These are phyloP conservation scores for Pyrenopolyporus hunteri DNA, from an alignment of 495 filamentous ascomycete genomes.

Conservation along the genomic window DNA sequence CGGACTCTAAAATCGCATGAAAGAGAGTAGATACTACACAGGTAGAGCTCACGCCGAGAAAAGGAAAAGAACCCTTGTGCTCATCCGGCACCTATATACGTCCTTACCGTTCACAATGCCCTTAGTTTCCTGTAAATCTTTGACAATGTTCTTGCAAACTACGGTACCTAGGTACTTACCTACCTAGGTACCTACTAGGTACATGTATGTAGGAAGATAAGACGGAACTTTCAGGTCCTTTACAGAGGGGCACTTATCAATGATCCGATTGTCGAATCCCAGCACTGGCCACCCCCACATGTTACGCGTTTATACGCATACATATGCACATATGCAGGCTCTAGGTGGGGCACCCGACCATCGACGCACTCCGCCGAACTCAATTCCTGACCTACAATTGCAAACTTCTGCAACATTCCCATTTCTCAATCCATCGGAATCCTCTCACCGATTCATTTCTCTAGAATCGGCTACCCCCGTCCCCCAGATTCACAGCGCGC, in stretches of 20 bases:
- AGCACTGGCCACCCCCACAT: constrained; percentile 22
- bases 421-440: background rate
- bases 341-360: constrained; percentile 18
- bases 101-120: too few species aligned
- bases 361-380: background rate
- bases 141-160: too few species aligned
- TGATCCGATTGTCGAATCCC: constrained; percentile 20
- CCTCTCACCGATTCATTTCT: background rate
- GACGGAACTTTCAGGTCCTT: background rate
- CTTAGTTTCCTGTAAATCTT: too few species aligned
- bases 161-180: too few species aligned
- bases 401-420: constrained; percentile 19
- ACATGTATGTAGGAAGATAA: too few species aligned
- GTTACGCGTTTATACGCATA: background rate
- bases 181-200: too few species aligned
- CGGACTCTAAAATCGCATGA: background rate
- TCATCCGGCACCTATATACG: too few species aligned
- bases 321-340: constrained; percentile 6
- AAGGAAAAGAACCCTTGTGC: too few species aligned
- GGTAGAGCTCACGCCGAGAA: constrained; percentile 11
- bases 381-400: constrained; percentile 20
- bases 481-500: background rate
- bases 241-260: background rate
- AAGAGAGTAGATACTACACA: constrained; percentile 8
- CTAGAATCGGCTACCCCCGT: background rate